Percentiles rank a stretch among this genome's conserved stretches.
phyloP scores from a whole-genome alignment of 345 rosid genomes.

The Heritiera fomes region DNA sequence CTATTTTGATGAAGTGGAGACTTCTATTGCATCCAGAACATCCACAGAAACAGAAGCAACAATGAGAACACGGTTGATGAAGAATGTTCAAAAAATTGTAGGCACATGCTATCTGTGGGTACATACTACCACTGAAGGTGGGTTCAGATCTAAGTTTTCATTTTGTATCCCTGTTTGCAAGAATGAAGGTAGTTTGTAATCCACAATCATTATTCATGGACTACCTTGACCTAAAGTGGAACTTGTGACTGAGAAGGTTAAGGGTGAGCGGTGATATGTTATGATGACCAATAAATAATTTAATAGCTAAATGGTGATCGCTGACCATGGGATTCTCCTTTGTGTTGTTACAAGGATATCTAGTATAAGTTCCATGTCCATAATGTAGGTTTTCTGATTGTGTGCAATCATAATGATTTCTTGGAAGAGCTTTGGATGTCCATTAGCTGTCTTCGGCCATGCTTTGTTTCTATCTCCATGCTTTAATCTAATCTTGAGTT shows the following conservation, averaged over 20 bases:
- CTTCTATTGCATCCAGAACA: constrained; percentile 49
- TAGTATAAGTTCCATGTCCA: not conserved
- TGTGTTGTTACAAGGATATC: not conserved
- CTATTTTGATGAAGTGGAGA: constrained; percentile 45
- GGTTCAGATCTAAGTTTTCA: constrained; percentile 21
- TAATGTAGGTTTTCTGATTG: constrained; percentile 1
- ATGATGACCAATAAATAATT: not conserved
- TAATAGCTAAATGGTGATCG: not conserved
- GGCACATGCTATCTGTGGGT: constrained; percentile 85
- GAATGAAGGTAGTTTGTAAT: constrained; percentile 1
- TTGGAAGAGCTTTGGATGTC: constrained; percentile 18
- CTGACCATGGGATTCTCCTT: not conserved
- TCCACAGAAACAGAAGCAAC: constrained; percentile 50
- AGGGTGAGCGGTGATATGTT: not conserved
- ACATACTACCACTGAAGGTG: constrained; percentile 95
- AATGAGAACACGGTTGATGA: constrained; percentile 52
- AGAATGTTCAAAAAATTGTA: constrained; percentile 66
- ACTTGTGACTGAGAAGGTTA: constrained; percentile 5
- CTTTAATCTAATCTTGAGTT: constrained; percentile 28
- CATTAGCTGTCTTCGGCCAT: not conserved
- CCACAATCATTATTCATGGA: constrained; percentile 11
- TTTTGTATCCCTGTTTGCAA: constrained; percentile 1
- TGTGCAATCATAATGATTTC: constrained; percentile 11
- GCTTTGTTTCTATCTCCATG: constrained; percentile 9
- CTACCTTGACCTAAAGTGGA: not conserved